Percentiles rank a stretch among this genome's conserved stretches.
Evolutionary conservation across 2,329 filamentous ascomycete species (phyloP).

Genomic region (Neonectria sp.): DNA sequence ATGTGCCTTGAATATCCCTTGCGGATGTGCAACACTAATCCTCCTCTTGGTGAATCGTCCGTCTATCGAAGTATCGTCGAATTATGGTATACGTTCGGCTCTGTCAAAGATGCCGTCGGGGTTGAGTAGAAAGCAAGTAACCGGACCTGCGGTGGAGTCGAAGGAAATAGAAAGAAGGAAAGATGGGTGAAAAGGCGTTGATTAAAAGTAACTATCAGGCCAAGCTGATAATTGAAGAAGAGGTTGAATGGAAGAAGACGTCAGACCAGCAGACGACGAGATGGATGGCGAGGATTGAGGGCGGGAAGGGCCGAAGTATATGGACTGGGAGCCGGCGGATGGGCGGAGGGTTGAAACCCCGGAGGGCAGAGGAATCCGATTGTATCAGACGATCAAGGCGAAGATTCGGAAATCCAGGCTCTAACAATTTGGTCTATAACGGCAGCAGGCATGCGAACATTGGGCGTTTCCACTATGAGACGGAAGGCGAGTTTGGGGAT

Average conservation of each 20-base stretch:
- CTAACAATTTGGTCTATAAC: constrained; percentile 40
- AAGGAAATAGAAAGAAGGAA: constrained; percentile 35
- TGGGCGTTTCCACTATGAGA: constrained; percentile 28
- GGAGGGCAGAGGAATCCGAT: background rate
- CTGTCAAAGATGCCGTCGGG: constrained; percentile 49
- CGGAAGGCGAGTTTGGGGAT: constrained; percentile 1
- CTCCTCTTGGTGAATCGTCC: constrained; percentile 14
- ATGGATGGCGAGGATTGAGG: background rate
- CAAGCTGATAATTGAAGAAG: constrained; percentile 36
- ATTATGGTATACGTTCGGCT: constrained; percentile 38
- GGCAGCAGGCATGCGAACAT: constrained; percentile 66
- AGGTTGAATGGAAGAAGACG: constrained; percentile 36
- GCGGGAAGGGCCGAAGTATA: constrained; percentile 20
- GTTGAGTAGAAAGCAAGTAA: constrained; percentile 60
- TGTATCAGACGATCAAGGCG: constrained; percentile 2
- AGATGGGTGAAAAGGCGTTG: constrained; percentile 47
- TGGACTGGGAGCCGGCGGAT: background rate
- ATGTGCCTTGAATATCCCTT: constrained; percentile 9
- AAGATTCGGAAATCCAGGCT: constrained; percentile 52
- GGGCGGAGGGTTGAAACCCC: background rate
- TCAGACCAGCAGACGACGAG: constrained; percentile 32
- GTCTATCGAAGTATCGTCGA: constrained; percentile 6
- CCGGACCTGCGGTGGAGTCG: constrained; percentile 65
- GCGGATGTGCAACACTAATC: constrained; percentile 8
- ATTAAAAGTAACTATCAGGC: constrained; percentile 62